These are phyloP conservation scores for Tetracladium setigerum DNA, from an alignment of 495 filamentous ascomycete species.

Conservation along the genomic window DNA sequence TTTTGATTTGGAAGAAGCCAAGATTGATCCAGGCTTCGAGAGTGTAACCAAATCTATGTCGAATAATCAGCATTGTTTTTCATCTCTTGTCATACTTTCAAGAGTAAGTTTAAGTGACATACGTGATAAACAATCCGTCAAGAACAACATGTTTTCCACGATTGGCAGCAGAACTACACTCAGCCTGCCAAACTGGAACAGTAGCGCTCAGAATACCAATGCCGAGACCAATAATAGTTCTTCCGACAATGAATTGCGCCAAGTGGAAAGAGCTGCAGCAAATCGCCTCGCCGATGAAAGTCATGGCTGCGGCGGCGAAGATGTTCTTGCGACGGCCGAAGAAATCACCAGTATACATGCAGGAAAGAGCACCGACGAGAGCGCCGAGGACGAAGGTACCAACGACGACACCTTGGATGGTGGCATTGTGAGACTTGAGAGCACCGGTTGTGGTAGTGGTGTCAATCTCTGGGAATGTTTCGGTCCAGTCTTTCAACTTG, in stretches of 20 bases:
- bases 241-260: constrained; percentile 43
- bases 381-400: constrained; percentile 48
- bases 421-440: constrained; percentile 20
- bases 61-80: too few relatives aligned
- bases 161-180: constrained; percentile 5
- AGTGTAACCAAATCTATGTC: constrained; percentile 31
- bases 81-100: too few relatives aligned
- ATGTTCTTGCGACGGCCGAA: constrained; percentile 22
- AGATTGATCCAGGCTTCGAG: constrained; percentile 35
- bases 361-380: constrained; percentile 40
- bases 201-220: constrained; percentile 31
- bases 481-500: constrained; percentile 23
- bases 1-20: constrained; percentile 26
- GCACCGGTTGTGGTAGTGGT: constrained; percentile 35
- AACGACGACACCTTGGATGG: constrained; percentile 23
- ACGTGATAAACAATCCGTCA: constrained; percentile 18
- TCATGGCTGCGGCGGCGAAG: constrained; percentile 20
- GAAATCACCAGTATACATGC: constrained; percentile 35
- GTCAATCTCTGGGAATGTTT: constrained; percentile 44
- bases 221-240: constrained; percentile 45
- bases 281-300: constrained; percentile 25
- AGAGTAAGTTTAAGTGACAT: constrained; percentile 9
- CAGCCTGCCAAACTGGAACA: constrained; percentile 17
- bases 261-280: constrained; percentile 39
- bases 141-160: constrained; percentile 16